Base-by-base conservation (phyloP, 306 rosid genomes). In the Rosa persica region DNA sequence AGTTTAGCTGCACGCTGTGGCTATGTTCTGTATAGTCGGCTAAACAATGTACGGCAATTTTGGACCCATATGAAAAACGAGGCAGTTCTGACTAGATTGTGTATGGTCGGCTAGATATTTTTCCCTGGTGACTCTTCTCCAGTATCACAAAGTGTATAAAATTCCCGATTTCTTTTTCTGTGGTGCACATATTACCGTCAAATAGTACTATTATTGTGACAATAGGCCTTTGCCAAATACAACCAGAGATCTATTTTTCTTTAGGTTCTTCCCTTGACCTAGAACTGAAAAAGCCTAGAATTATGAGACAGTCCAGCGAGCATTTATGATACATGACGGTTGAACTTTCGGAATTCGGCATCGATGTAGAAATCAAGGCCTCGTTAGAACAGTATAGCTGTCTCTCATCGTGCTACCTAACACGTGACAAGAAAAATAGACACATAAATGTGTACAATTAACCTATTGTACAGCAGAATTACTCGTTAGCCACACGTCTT, bases 91-190 rank as follows among this genome's bases (percentile, higher is more conserved):
- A 44, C 25, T 42, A 22, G 39, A 22, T 71, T 1, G 38, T 22
- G 1, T 4, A 17, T 1, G 36, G 47, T 20, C 79, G 79, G 79
- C 38, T 11, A 6, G 79, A 75, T 75, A 42, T 74, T 74, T 74
- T 43, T 2, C 9, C 55, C 3, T 1, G 22, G 39, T 39, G 67
- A 46, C 2, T 27, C 65, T 36, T 10, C 76, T 12, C 20, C 15
- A 36, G 34, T 9, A 73, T 27, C 52, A n/a, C 38, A 20, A 19
- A 9, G 47, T 12, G 3, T 5, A 70, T 4, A 9, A 13, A 52
- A 22, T 16, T 2, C 9, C 13, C 8, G 8, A 16, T 42, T 70
- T 48, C 25, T 48, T 39, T 39, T 38, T 67, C 48, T 39, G 71
- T 67, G 71, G 71, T 19, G 44, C 70, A 7, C 70, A 16, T 3